Evolutionary conservation across 2,329 filamentous ascomycete species (phyloP).

Genomic region (Capronia coronata): DNA sequence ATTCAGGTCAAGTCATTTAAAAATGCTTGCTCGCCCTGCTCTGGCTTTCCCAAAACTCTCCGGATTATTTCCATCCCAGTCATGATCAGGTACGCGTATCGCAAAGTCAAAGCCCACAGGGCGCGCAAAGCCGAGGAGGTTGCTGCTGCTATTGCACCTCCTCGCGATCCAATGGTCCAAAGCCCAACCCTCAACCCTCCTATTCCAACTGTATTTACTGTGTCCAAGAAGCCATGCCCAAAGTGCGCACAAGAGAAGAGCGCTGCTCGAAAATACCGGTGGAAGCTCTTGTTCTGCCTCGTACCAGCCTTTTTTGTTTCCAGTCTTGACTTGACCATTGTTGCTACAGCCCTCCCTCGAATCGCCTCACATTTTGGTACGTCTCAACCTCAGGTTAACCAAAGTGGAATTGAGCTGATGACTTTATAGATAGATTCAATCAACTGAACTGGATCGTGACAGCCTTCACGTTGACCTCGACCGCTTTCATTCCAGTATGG

Average conservation of each 20-base stretch:
- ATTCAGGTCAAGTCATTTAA: background rate
- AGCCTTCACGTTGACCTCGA: conserved; percentile 61
- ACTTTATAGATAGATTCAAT: conserved; percentile 56
- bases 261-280: conserved; percentile 44
- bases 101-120: conserved; percentile 17
- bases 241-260: conserved; percentile 34
- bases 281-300: conserved; percentile 55
- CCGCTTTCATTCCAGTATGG: conserved; percentile 46
- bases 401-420: conserved; percentile 28
- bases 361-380: conserved; percentile 60
- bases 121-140: conserved; percentile 15
- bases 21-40: background rate
- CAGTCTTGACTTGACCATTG: conserved; percentile 59
- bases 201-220: background rate
- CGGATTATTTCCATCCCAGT: background rate
- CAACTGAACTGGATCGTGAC: conserved; percentile 48
- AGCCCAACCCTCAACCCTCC: background rate
- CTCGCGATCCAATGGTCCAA: background rate
- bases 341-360: conserved; percentile 54
- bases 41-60: background rate
- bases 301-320: conserved; percentile 56
- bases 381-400: conserved; percentile 17
- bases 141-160: background rate
- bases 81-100: conserved; percentile 14
- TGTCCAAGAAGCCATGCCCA: conserved; percentile 15